phyloP scores from a whole-genome alignment of 2,329 filamentous ascomycete species.

The Pyricularia sp. region DNA sequence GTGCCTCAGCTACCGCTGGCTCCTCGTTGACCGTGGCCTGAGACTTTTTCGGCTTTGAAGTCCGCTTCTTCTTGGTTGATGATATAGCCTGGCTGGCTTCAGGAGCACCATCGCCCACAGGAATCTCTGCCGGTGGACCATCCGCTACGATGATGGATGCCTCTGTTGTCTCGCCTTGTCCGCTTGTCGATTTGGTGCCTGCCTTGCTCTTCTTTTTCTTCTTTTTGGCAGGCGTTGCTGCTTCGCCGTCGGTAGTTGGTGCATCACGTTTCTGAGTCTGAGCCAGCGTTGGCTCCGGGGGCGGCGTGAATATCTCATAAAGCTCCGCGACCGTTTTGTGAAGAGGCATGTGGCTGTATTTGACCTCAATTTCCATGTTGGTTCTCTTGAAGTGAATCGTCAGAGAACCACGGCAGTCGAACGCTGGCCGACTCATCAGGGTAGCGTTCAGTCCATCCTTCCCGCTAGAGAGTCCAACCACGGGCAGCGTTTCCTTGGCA shows the following conservation, averaged over 20 bases:
- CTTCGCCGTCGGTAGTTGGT: background rate
- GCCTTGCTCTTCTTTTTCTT: conserved; percentile 4
- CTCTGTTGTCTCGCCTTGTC: background rate
- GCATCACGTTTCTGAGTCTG: conserved; percentile 9
- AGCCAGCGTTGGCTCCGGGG: conserved; percentile 18
- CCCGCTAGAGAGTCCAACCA: conserved; percentile 39
- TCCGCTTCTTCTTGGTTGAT: conserved; percentile 1
- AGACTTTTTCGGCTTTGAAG: conserved; percentile 3
- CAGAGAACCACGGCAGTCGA: conserved; percentile 46
- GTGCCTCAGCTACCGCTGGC: background rate
- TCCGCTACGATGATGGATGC: background rate
- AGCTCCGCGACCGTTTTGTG: conserved; percentile 46
- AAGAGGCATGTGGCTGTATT: conserved; percentile 47
- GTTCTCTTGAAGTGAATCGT: conserved; percentile 39
- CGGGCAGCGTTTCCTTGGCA: conserved; percentile 28
- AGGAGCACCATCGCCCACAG: background rate
- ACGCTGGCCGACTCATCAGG: conserved; percentile 45
- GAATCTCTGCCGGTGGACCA: background rate
- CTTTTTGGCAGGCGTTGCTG: conserved; percentile 1
- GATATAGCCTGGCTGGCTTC: background rate
- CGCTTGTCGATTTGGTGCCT: background rate
- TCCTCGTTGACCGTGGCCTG: background rate
- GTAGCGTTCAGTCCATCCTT: conserved; percentile 34
- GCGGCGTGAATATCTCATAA: conserved; percentile 35
- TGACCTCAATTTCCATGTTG: conserved; percentile 37